These are phyloP conservation scores for Arabidopsis suecica DNA, from an alignment of 345 rosid genomes.

Conservation along the genomic window DNA sequence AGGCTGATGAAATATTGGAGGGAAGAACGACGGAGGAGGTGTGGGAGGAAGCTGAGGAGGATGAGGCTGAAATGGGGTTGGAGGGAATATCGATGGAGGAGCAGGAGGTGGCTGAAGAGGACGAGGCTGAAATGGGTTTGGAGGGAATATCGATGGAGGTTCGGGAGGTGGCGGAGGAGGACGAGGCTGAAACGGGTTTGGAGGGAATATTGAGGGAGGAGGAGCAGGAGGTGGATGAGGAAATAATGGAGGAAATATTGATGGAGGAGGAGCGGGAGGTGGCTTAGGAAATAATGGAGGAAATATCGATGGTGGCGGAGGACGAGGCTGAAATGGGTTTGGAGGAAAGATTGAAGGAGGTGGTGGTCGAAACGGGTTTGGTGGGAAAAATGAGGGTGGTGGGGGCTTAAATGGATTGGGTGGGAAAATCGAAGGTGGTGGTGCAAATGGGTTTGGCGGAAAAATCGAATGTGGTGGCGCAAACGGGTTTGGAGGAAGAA, in stretches of 20 bases:
- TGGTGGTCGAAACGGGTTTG: constrained; percentile 45
- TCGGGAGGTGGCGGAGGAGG: constrained; percentile 2
- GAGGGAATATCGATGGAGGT: constrained; percentile 32
- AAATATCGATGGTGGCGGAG: constrained; percentile 33
- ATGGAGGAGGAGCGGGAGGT: constrained; percentile 34
- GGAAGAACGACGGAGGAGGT: constrained; percentile 38
- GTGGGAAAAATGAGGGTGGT: constrained; percentile 43
- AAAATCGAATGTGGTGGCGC: constrained; percentile 29
- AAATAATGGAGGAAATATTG: constrained; percentile 31
- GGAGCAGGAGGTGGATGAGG: constrained; percentile 29
- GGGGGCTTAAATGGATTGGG: constrained; percentile 46
- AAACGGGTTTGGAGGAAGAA: constrained; percentile 44
- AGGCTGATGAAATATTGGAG: constrained; percentile 32
- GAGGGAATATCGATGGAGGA: constrained; percentile 38
- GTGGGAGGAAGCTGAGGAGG: constrained; percentile 21
- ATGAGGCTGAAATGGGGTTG: constrained; percentile 40
- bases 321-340: constrained; percentile 16
- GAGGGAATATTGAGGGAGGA: constrained; percentile 41
- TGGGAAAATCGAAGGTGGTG: constrained; percentile 42
- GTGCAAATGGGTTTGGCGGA: constrained; percentile 43
- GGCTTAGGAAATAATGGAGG: constrained; percentile 29
- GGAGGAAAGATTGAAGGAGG: constrained; percentile 43
- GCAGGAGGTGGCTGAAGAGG: constrained; percentile 20
- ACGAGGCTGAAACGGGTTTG: constrained; percentile 13
- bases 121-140: constrained; percentile 27